Conservation (phyloP, 352 stramenopile genomes). For the Globisporangium okanoganense region DNA sequence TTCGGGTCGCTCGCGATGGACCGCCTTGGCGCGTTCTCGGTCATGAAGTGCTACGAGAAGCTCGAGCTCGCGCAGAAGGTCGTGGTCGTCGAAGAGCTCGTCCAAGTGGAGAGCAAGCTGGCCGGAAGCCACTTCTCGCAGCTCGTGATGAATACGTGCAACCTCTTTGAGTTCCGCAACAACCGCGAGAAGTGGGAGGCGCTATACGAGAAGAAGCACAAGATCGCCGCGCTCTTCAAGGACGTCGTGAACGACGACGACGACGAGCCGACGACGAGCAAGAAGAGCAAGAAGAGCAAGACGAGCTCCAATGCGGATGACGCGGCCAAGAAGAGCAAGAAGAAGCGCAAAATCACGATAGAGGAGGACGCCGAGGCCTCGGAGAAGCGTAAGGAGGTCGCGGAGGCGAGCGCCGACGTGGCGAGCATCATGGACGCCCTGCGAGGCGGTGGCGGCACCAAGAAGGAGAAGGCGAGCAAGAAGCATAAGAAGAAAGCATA, state of each 20-base stretch:
- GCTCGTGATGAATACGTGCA: constrained; percentile 76
- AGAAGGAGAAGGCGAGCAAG: constrained; percentile 40
- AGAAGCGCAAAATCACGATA: constrained; percentile 38
- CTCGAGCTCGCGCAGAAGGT: constrained; percentile 57
- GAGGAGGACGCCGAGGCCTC: constrained; percentile 20
- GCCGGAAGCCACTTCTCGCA: constrained; percentile 78
- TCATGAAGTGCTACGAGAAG: constrained; percentile 82
- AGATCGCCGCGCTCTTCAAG: constrained; percentile 77
- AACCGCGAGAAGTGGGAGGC: constrained; percentile 76
- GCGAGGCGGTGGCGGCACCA: constrained; percentile 20
- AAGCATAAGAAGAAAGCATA: constrained; percentile 27
- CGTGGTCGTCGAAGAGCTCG: constrained; percentile 63
- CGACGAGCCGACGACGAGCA: constrained; percentile 9
- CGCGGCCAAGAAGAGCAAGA: constrained; percentile 20
- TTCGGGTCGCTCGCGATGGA: constrained; percentile 71
- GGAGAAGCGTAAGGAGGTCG: constrained; percentile 26
- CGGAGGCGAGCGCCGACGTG: constrained; percentile 48
- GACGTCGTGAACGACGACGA: constrained; percentile 50
- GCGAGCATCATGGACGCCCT: constrained; percentile 64
- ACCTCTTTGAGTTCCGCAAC: constrained; percentile 77
- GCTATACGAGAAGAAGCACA: constrained; percentile 74
- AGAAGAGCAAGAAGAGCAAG: constrained; percentile 16
- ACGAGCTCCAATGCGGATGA: constrained; percentile 21
- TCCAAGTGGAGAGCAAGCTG: constrained; percentile 67
- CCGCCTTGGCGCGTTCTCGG: constrained; percentile 71